phyloP scores from a whole-genome alignment of 805 yeast species.

The Yarrowia bubula region DNA sequence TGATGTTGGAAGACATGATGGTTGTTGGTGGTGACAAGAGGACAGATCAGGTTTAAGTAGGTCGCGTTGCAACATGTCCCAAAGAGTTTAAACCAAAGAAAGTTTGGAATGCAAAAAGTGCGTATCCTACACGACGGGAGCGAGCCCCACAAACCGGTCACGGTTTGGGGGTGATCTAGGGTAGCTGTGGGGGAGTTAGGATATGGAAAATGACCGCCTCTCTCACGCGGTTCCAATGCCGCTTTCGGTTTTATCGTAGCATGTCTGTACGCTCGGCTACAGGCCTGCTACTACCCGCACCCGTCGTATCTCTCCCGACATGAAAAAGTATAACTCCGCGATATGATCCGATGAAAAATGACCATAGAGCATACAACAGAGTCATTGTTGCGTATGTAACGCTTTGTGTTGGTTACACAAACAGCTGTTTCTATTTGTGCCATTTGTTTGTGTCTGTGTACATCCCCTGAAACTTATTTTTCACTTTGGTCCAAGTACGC shows the following conservation, averaged over 20 bases:
- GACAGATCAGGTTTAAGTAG: not conserved
- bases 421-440: too few relatives aligned
- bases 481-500: not conserved
- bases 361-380: too few relatives aligned
- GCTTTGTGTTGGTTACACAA: too few relatives aligned
- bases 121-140: conserved; percentile 6
- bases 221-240: not conserved
- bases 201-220: not conserved
- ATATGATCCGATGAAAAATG: too few relatives aligned
- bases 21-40: too few relatives aligned
- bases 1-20: conserved; percentile 31
- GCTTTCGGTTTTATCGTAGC: too few relatives aligned
- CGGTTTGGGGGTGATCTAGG: too few relatives aligned
- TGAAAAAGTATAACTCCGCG: not conserved
- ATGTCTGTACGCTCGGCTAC: too few relatives aligned
- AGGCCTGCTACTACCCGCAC: not conserved
- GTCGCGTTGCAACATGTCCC: conserved; percentile 2
- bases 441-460: too few relatives aligned
- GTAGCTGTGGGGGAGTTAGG: not conserved
- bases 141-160: too few relatives aligned
- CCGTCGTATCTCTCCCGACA: not conserved
- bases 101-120: not conserved
- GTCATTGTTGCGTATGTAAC: too few relatives aligned
- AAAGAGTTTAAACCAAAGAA: too few relatives aligned
- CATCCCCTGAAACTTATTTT: not conserved